Evolutionary conservation across 2,329 filamentous ascomycete genomes (phyloP), one percentile per base, ranked within the genome.

Genomic region (Nigrograna mackinnonii): DNA sequence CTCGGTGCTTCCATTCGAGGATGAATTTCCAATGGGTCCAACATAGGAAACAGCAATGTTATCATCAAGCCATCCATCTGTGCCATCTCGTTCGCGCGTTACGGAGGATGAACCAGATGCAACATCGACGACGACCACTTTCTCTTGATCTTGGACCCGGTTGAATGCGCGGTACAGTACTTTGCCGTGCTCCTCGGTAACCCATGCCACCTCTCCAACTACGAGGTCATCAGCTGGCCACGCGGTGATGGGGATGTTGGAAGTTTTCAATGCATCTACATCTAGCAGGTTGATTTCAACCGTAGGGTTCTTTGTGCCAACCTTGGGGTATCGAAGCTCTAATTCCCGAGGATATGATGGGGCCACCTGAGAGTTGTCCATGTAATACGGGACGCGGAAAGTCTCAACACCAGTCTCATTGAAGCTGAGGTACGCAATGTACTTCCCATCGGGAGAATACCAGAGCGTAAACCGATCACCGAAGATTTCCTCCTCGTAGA

Each of bases 161-260:
- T 87, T 87, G 68, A 80, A 87, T 0, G 80, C 80, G 11, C 83
- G 79, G 64, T 85, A 84, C 26, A 85, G 73, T 28, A 88, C 71
- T 30, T 75, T 77, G n/a, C 75, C 70, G 57, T 86, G 83, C 4
- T 69, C 69, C 6, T 81, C 76, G 0, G 84, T 86, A 16, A 86
- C 69, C 85, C 85, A 88, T 0, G 79, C 75, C 4, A 88, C 78
- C 59, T 88, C 84, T 2, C 84, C 84, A 37, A 88, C 77, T 36
- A 88, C 78, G 19, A 84, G 70, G 39, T 87, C 80, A 6, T 85
- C 76, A 0, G 74, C 70, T 6, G 77, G 68, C 57, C 84, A 87
- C 0, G 78, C 80, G 13, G 80, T 75, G 16, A 85, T 74, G 0
- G 76, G 60, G 2, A 86, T 67, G 0, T 71, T 55, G 2, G 68